These are phyloP conservation scores for Brassica carinata DNA, from an alignment of 345 rosid species.

Conservation along the genomic window DNA sequence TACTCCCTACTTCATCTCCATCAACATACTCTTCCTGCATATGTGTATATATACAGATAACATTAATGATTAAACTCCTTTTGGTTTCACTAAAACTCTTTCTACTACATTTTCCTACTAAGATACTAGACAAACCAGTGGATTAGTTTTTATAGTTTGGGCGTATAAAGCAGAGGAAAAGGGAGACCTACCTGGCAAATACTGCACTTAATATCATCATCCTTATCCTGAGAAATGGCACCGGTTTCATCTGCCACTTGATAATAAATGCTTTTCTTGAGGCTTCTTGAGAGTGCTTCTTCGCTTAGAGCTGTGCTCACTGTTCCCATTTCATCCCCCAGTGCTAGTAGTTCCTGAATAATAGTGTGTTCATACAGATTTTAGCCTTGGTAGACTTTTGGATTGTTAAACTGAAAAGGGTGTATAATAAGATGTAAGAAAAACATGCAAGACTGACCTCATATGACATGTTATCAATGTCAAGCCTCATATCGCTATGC, in stretches of 20 bases:
- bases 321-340: conserved; percentile 91
- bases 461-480: conserved; percentile 95
- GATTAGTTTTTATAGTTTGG: neutral
- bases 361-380: conserved; percentile 5
- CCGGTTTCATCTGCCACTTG: conserved; percentile 43
- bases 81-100: conserved; percentile 4
- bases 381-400: neutral
- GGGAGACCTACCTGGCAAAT: conserved; percentile 74
- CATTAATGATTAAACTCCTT: conserved; percentile 13
- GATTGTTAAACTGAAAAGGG: neutral
- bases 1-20: conserved; percentile 77
- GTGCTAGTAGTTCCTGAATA: conserved; percentile 83
- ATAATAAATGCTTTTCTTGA: conserved; percentile 58
- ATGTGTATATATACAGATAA: neutral
- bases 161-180: neutral
- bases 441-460: conserved; percentile 60
- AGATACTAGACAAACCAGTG: conserved; percentile 1
- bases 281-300: conserved; percentile 73
- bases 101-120: neutral
- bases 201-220: conserved; percentile 73
- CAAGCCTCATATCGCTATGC: conserved; percentile 95
- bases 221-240: conserved; percentile 3
- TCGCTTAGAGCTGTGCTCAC: conserved; percentile 97
- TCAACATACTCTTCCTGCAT: conserved; percentile 81
- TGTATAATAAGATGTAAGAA: neutral